Evolutionary conservation across 148 eudicot species (phyloP).

Genomic region (Arctostaphylos glauca): DNA sequence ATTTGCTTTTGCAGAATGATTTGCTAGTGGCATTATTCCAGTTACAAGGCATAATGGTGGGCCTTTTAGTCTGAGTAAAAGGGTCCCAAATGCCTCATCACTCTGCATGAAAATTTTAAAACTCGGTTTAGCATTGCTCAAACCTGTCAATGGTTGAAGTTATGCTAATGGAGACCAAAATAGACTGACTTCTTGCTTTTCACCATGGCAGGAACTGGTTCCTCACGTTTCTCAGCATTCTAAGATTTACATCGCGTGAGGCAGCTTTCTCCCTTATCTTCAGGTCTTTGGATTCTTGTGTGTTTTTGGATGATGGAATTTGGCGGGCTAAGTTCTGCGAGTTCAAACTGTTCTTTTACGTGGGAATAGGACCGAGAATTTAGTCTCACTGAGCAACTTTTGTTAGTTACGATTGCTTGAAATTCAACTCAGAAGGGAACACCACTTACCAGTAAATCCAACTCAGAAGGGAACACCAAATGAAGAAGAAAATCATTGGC

Average conservation of each 20-base stretch:
- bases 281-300: not conserved
- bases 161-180: not conserved
- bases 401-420: not conserved
- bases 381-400: not conserved
- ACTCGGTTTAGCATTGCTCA: not conserved
- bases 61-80: not conserved
- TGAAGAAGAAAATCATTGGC: no score
- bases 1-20: not conserved
- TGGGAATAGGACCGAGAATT: not conserved
- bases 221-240: constrained; percentile 26
- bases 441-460: no score
- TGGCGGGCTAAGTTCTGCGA: not conserved
- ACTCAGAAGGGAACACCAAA: no score
- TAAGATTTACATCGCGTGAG: not conserved
- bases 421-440: no score
- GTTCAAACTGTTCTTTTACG: not conserved
- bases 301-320: not conserved
- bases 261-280: not conserved
- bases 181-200: not conserved
- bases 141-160: not conserved
- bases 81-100: not conserved
- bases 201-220: constrained; percentile 55
- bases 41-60: not conserved
- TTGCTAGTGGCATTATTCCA: not conserved
- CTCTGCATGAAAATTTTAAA: not conserved